A percentile compares a stretch with the other conserved stretches of the same genome.
Evolutionary conservation across 2,329 filamentous ascomycete species (phyloP).

Genomic region (Cytospora piceae): DNA sequence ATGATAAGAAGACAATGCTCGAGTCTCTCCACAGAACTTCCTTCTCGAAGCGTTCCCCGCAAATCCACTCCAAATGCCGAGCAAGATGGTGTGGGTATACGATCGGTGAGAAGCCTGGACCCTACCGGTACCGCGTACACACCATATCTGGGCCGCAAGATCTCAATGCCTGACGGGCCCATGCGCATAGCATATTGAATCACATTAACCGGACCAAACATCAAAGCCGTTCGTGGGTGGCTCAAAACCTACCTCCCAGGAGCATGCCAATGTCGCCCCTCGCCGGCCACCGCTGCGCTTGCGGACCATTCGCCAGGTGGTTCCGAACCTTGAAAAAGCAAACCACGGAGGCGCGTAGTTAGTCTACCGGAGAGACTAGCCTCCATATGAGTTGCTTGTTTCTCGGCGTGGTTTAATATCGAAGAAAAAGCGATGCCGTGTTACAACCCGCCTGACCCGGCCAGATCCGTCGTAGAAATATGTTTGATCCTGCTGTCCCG

Average conservation of each 20-base stretch:
- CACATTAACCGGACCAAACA: not conserved
- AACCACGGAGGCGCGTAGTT: not conserved
- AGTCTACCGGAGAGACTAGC: not conserved
- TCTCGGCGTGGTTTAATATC: not conserved
- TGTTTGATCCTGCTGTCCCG: not conserved
- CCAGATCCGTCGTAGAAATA: not conserved
- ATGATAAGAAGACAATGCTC: not conserved
- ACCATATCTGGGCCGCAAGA: not conserved
- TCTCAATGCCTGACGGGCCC: not conserved
- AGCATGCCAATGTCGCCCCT: too few relatives aligned
- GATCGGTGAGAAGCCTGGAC: not conserved
- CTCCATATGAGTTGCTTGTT: not conserved
- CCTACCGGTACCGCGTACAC: not conserved
- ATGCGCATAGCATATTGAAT: not conserved
- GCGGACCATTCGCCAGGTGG: not conserved
- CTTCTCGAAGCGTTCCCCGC: not conserved
- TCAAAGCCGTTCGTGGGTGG: not conserved
- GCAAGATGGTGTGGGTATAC: not conserved
- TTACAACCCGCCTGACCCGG: not conserved
- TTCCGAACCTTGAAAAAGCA: not conserved
- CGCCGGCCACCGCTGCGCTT: not conserved
- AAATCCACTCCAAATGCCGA: not conserved
- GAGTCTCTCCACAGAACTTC: not conserved
- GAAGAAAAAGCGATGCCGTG: not conserved
- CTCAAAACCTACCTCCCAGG: not conserved